A percentile compares a stretch with the other conserved stretches of the same genome.
phyloP scores from a whole-genome alignment of 2,329 filamentous ascomycete species.

The Verticillium isaacii region DNA sequence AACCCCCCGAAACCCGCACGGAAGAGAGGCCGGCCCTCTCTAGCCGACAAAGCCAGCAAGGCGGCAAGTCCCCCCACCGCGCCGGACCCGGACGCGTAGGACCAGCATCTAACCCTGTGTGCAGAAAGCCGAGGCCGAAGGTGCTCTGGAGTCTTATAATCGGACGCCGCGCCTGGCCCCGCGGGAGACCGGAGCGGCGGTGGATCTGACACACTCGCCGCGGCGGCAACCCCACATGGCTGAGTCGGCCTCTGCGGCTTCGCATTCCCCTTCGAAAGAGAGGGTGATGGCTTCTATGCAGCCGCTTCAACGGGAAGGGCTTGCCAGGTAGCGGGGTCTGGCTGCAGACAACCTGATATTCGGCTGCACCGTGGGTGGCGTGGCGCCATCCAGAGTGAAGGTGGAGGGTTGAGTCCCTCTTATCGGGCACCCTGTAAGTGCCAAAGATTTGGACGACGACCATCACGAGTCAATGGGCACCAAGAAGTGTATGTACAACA shows the following conservation, averaged over 20 bases:
- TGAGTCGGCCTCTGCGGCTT: neutral
- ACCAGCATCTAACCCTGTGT: neutral
- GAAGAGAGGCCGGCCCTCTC: slow-evolving; percentile 1
- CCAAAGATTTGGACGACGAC: neutral
- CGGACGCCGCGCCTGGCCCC: neutral
- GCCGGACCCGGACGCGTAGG: neutral
- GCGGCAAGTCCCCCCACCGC: slow-evolving; percentile 1
- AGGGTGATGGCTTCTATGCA: neutral
- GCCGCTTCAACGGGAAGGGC: neutral
- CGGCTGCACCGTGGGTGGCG: neutral
- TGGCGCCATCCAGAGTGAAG: neutral
- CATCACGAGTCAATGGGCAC: neutral
- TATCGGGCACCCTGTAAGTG: neutral
- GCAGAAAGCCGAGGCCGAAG: neutral
- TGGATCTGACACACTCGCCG: neutral
- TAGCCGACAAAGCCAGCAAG: slow-evolving; percentile 1
- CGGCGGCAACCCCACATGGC: neutral
- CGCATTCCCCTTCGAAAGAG: slow-evolving; percentile 2
- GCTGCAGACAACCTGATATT: neutral
- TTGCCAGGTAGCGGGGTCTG: neutral
- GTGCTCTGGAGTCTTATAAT: neutral
- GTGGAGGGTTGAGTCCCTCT: too few relatives aligned
- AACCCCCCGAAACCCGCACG: neutral
- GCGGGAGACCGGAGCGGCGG: neutral
- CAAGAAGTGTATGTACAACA: neutral